phyloP scores from a whole-genome alignment of 176 grass and related monocot species.

The Pontederia crassipes region DNA sequence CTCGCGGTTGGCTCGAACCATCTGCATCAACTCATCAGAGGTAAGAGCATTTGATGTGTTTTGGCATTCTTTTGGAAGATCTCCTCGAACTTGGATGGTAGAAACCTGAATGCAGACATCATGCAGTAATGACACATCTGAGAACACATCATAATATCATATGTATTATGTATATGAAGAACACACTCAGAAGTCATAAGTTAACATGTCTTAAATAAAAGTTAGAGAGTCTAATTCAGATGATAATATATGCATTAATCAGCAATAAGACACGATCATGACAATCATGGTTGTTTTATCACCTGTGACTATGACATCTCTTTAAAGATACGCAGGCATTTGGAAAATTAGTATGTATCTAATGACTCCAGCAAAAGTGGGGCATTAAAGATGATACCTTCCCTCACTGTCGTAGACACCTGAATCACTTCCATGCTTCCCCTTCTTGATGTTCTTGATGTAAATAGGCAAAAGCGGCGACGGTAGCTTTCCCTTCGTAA shows the following conservation, averaged over 20 bases:
- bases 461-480: constrained; percentile 40
- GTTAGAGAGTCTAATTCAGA: too few species aligned
- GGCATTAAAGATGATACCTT: constrained; percentile 33
- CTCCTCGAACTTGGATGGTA: constrained; percentile 60
- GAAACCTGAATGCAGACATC: constrained; percentile 32
- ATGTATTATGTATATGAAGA: neutral
- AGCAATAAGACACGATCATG: neutral
- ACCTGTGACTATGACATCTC: too few species aligned
- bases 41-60: constrained; percentile 49
- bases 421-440: constrained; percentile 69
- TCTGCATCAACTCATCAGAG: constrained; percentile 36
- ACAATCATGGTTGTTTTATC: neutral
- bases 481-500: constrained; percentile 39
- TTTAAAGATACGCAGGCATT: neutral
- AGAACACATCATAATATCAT: neutral
- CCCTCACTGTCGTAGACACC: constrained; percentile 53
- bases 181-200: neutral
- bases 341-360: too few species aligned
- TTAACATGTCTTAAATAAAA: too few species aligned
- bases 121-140: neutral
- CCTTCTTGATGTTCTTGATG: constrained; percentile 72
- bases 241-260: neutral
- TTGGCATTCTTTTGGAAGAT: constrained; percentile 64
- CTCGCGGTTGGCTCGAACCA: constrained; percentile 48
- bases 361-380: too few species aligned